Evolutionary conservation across 1,139 yeast genomes (phyloP), one percentile per base, ranked within the genome.

Genomic region (Suhomyces yuchorum): DNA sequence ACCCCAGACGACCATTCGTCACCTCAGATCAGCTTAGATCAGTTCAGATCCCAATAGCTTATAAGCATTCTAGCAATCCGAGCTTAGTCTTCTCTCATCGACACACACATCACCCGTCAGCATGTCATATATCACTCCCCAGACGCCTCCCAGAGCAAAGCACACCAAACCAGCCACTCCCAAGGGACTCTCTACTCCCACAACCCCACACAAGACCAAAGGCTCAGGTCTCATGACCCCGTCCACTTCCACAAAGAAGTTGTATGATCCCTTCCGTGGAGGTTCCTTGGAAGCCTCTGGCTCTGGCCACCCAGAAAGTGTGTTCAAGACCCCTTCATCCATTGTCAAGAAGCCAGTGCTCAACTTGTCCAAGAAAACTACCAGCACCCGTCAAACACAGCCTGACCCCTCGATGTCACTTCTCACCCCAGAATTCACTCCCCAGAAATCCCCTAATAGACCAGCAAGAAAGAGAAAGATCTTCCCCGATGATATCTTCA

Each of bases 381-480:
- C 40, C 8, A 36, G 35, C 19, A 14, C 15, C 5, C 40, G 40
- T 12, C 26, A n/a, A 8, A 5, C 32, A 8, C 30, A 17, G 3
- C 4, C 23, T 4, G 46, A 33, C 24, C 9, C 22, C 8, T 22
- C 38, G 4, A 37, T 19, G 24, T 34, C 43, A 37, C 71, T 71
- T 8, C 50, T 65, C 3, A 65, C 74, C 6, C 75, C 75, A 4
- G 74, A 67, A 30, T 61, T 61, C 53, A 71, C 75, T 4, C 75
- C 77, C 2, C 70, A 67, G n/a, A 63, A 61, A 42, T 51, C 53
- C 4, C 54, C 54, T 12, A 45, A 44, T 20, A 37, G 47, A 19
- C 23, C 48, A 7, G 40, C 50, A 12, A 50, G 59, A 19, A 56
- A 51, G 50, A 53, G 56, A 30, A 51, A 51, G 38, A 46, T 49